Conservation (phyloP, 768 basidiomycete species). For the Dioszegia crocea region DNA sequence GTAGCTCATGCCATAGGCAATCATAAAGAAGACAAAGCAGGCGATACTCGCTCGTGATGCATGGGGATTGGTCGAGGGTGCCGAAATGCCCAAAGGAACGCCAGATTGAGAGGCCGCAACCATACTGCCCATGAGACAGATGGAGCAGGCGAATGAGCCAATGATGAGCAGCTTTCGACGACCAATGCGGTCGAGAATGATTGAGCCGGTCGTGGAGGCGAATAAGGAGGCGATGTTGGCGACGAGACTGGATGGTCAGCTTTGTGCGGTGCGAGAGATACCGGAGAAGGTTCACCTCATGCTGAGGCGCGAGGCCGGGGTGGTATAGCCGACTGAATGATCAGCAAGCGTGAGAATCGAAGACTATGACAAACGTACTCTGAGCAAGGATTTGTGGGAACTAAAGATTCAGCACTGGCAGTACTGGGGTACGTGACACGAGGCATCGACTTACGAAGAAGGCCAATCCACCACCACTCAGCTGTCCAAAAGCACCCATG, state of each 20-base stretch:
- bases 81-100: neutral
- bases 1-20: conserved; percentile 25
- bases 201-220: conserved; percentile 23
- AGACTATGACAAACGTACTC: neutral
- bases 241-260: neutral
- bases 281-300: conserved; percentile 23
- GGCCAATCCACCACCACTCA: conserved; percentile 12
- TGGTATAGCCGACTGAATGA: conserved; percentile 23
- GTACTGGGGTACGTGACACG: neutral
- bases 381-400: conserved; percentile 7
- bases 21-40: conserved; percentile 26
- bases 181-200: conserved; percentile 24
- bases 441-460: conserved; percentile 12
- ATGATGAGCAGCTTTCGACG: conserved; percentile 21
- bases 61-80: conserved; percentile 2
- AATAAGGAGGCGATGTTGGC: conserved; percentile 12
- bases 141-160: conserved; percentile 20
- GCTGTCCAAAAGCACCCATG: conserved; percentile 25
- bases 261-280: neutral
- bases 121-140: conserved; percentile 24
- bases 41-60: conserved; percentile 28
- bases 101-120: conserved; percentile 16
- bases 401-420: neutral
- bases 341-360: neutral
- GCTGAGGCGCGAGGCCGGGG: conserved; percentile 19